Conservation (phyloP, 1,139 yeast species). For the Sugiyamaella pinicola region DNA sequence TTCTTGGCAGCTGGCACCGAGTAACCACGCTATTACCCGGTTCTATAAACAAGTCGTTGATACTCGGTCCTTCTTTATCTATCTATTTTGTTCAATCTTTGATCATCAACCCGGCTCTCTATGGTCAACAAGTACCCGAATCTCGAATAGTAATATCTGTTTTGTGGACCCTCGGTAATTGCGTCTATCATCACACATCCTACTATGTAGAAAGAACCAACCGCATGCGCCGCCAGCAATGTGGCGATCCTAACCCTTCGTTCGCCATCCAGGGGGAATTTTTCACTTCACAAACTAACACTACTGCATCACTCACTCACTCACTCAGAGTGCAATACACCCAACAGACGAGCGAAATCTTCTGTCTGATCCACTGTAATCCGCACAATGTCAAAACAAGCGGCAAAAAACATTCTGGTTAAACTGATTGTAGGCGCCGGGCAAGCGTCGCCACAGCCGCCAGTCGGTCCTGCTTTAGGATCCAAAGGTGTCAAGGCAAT, state of each 20-base stretch:
- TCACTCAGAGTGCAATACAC: too few species aligned
- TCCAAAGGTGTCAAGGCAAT: conserved; percentile 99
- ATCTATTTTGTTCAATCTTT: too few species aligned
- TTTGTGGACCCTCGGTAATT: too few species aligned
- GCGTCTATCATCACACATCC: too few species aligned
- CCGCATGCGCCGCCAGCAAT: background rate
- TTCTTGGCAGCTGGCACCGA: background rate
- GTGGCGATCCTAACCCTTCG: background rate
- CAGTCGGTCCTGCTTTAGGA: conserved; percentile 98
- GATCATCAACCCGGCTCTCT: too few species aligned
- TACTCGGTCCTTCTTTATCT: too few species aligned
- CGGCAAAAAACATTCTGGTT: conserved; percentile 56
- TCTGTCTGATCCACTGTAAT: background rate
- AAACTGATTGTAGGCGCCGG: conserved; percentile 98
- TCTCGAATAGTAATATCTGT: too few species aligned
- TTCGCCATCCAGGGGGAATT: background rate
- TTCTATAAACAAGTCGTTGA: background rate
- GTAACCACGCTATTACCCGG: background rate
- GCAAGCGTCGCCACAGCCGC: conserved; percentile 98
- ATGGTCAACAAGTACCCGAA: too few species aligned
- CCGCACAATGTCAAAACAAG: conserved; percentile 17
- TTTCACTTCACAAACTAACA: conserved; percentile 1
- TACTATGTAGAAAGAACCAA: too few species aligned
- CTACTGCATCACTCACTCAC: too few species aligned
- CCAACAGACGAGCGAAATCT: too few species aligned